phyloP scores from a whole-genome alignment of 83 land plant genomes.

The Thuja plicata region DNA sequence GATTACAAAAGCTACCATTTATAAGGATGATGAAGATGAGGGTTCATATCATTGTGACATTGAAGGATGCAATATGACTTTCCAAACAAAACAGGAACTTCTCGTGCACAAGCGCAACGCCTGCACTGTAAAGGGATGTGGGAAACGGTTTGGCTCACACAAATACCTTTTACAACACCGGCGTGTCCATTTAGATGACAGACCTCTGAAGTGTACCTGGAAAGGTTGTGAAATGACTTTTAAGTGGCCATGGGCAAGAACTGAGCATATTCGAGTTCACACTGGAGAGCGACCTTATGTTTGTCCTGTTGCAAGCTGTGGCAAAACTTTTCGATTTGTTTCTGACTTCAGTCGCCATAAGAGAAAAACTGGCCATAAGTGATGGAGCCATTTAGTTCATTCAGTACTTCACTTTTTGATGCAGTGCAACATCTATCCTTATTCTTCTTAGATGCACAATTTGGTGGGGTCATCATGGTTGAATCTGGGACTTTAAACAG shows the following conservation, averaged over 20 bases:
- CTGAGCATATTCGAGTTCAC: conserved; percentile 90
- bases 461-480: neutral
- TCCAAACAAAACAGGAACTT: conserved; percentile 63
- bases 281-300: conserved; percentile 92
- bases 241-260: conserved; percentile 97
- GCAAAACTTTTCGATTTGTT: conserved; percentile 83
- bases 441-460: neutral
- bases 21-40: conserved; percentile 21
- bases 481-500: neutral
- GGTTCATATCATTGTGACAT: conserved; percentile 60
- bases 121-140: conserved; percentile 81
- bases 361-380: conserved; percentile 78
- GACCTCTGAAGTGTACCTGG: conserved; percentile 90
- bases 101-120: conserved; percentile 64
- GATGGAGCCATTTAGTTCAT: neutral
- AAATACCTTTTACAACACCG: conserved; percentile 74
- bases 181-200: conserved; percentile 76
- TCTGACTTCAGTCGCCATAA: conserved; percentile 94
- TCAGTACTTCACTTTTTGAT: neutral
- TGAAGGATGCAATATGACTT: conserved; percentile 86
- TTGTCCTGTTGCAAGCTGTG: conserved; percentile 78
- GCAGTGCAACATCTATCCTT: neutral
- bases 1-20: conserved; percentile 10
- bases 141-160: conserved; percentile 81
- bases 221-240: conserved; percentile 87